Conservation (phyloP, 2,329 filamentous ascomycete species). For the Drechslerella coelobrocha region DNA sequence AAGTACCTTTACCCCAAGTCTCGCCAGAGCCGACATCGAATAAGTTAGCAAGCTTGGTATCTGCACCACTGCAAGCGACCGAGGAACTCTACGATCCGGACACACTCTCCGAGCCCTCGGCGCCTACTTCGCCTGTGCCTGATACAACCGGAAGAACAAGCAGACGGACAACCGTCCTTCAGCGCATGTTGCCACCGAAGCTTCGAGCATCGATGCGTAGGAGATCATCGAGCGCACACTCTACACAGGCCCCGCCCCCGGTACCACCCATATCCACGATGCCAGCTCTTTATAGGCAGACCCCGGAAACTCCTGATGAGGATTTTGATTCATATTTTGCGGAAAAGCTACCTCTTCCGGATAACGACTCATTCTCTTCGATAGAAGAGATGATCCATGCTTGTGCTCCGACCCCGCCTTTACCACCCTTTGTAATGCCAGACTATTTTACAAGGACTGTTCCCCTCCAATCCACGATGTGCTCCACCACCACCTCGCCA, state of each 20-base stretch:
- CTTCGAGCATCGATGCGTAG: conserved; percentile 54
- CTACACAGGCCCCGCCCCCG: conserved; percentile 48
- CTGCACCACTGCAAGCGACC: conserved; percentile 19
- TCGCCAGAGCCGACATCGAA: conserved; percentile 1
- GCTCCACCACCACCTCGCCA: conserved; percentile 39
- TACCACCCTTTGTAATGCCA: conserved; percentile 46
- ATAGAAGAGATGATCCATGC: conserved; percentile 48
- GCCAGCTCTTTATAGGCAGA: conserved; percentile 50
- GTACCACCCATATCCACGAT: conserved; percentile 53
- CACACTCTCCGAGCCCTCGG: conserved; percentile 54
- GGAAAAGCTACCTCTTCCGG: conserved; percentile 38
- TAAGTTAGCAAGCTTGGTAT: conserved; percentile 1
- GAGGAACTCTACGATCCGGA: conserved; percentile 55
- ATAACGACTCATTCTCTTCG: conserved; percentile 51
- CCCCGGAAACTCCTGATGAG: conserved; percentile 53
- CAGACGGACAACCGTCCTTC: conserved; percentile 53
- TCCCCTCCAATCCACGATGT: conserved; percentile 27
- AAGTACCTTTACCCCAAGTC: conserved; percentile 14
- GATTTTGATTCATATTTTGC: conserved; percentile 52
- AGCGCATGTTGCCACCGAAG: conserved; percentile 54
- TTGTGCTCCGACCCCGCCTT: conserved; percentile 24
- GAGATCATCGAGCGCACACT: conserved; percentile 53
- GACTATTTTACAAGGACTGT: conserved; percentile 49
- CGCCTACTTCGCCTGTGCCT: conserved; percentile 53
- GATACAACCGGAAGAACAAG: conserved; percentile 49